A percentile compares a stretch with the other conserved stretches of the same genome.
phyloP scores from a whole-genome alignment of 139 green algal genomes.

The Micractinium sp. region DNA sequence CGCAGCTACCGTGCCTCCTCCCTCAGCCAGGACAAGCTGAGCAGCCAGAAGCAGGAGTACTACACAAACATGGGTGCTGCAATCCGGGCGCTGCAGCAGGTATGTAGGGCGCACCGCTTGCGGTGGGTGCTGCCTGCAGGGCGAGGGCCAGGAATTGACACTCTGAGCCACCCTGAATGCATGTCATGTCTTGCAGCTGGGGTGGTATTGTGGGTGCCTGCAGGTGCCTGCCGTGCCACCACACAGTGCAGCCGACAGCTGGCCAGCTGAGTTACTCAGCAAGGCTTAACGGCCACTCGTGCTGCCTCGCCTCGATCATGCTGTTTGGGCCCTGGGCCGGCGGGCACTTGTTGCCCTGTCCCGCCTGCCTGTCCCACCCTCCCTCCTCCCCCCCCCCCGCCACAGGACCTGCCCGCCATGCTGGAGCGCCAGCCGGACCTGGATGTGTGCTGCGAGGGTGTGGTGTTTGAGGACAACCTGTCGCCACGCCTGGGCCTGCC shows the following conservation, averaged over 20 bases:
- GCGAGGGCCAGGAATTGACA: no score
- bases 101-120: background rate
- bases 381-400: background rate
- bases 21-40: slow-evolving; percentile 4
- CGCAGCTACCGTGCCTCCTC: background rate
- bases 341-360: background rate
- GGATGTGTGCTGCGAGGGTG: background rate
- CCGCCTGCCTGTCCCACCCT: background rate
- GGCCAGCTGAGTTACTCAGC: no score
- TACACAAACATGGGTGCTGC: background rate
- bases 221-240: no score
- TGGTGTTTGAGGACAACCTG: slow-evolving; percentile 24
- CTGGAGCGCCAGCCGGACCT: slow-evolving; percentile 21
- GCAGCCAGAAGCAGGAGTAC: slow-evolving; percentile 14
- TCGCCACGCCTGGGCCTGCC: slow-evolving; percentile 20
- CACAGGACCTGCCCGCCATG: slow-evolving; percentile 18
- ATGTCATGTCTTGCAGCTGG: no score
- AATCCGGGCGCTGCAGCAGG: slow-evolving; percentile 12
- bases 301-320: no score
- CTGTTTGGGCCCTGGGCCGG: background rate
- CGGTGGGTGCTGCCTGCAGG: no score
- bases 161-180: no score
- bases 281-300: no score
- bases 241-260: no score
- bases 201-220: no score